Evolutionary conservation across 2,329 filamentous ascomycete species (phyloP).

Genomic region (Neofusicoccum parvum): DNA sequence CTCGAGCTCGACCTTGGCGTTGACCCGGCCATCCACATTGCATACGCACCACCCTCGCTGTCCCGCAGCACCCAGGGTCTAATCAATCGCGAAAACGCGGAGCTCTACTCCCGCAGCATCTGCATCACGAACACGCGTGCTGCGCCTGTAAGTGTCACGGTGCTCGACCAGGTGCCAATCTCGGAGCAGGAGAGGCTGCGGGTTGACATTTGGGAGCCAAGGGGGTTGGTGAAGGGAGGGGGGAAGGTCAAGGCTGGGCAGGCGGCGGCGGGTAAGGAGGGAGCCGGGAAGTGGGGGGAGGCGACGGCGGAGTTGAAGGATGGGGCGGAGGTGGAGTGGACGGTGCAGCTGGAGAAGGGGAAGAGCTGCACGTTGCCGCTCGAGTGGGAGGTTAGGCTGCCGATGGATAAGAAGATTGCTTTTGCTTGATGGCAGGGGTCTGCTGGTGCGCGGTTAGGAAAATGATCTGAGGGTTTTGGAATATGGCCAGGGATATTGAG

Average conservation of each 20-base stretch:
- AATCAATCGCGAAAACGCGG: constrained; percentile 49
- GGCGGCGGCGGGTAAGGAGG: constrained; percentile 27
- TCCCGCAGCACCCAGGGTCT: constrained; percentile 55
- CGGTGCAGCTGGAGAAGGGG: constrained; percentile 45
- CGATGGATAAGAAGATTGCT: constrained; percentile 50
- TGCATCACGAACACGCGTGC: constrained; percentile 55
- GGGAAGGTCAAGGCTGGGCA: constrained; percentile 20
- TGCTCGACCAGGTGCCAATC: constrained; percentile 65
- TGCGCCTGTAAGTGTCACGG: constrained; percentile 48
- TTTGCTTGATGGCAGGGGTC: not conserved
- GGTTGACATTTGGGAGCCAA: constrained; percentile 55
- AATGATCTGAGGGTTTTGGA: no score
- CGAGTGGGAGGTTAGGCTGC: constrained; percentile 64
- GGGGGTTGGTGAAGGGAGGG: constrained; percentile 42
- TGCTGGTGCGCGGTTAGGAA: no score
- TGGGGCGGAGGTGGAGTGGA: constrained; percentile 27
- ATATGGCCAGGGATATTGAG: no score
- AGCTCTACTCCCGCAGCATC: constrained; percentile 53
- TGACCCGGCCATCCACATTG: constrained; percentile 59
- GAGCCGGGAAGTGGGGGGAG: constrained; percentile 24
- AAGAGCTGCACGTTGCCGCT: constrained; percentile 59
- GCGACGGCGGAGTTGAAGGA: constrained; percentile 23
- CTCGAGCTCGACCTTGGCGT: constrained; percentile 61
- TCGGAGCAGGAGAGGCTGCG: constrained; percentile 61
- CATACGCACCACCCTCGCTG: constrained; percentile 60